Conservation (phyloP, 2,329 filamentous ascomycete species). For the Colletotrichum limetticola region DNA sequence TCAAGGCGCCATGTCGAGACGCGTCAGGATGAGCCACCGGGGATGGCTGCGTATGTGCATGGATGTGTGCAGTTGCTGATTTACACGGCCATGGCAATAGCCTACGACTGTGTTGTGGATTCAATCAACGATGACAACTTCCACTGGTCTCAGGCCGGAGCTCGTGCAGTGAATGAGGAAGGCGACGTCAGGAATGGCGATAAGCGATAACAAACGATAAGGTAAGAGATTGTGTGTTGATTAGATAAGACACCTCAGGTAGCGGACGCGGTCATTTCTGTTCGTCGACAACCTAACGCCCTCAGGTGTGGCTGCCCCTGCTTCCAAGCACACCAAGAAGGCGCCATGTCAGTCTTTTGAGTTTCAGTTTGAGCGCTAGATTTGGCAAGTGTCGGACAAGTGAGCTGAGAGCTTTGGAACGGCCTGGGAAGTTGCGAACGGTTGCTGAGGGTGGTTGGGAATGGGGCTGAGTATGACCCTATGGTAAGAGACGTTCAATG, state of each 20-base stretch:
- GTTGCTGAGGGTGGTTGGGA: background rate
- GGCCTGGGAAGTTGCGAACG: background rate
- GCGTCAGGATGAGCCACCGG: slow-evolving; percentile 1
- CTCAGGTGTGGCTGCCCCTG: slow-evolving; percentile 5
- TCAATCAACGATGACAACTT: background rate
- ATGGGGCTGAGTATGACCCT: background rate
- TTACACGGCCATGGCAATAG: background rate
- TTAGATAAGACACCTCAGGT: background rate
- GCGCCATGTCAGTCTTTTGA: slow-evolving; percentile 4
- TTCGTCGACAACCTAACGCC: background rate
- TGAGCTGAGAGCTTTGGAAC: slow-evolving; percentile 26
- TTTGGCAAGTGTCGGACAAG: background rate
- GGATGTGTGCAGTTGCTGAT: background rate
- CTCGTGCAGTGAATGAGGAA: too few relatives aligned
- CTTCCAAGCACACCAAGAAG: slow-evolving; percentile 9
- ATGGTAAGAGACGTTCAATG: background rate
- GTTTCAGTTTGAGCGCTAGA: background rate
- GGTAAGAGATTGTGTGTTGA: background rate
- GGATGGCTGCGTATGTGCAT: background rate
- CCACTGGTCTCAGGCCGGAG: background rate
- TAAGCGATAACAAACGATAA: background rate
- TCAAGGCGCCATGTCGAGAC: slow-evolving; percentile 12
- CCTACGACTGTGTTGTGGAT: background rate
- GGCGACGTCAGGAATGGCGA: background rate
- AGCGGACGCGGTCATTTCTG: background rate